Base-by-base conservation (phyloP, 2,329 filamentous ascomycete species). In the Pseudocercospora musae region DNA sequence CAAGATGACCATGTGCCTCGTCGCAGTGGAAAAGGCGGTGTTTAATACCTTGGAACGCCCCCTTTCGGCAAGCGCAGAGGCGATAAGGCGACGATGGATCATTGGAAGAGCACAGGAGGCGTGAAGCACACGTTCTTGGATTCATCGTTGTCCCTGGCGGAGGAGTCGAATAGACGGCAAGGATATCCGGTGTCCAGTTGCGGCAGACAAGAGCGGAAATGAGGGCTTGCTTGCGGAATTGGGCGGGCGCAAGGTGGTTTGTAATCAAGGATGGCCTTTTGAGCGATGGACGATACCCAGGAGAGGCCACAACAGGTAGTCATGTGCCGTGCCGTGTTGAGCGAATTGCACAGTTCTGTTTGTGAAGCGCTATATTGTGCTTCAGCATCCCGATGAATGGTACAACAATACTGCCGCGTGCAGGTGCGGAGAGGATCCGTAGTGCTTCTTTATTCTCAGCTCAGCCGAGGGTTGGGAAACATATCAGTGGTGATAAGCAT, bases 1-100 rank as follows among this genome's bases (percentile, higher is more conserved):
- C 68, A 73, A 58, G 63, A 74, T 29, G 70, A 75, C 55, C 69
- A 70, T 53, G 52, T 74, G 10, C 63, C 75, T 18, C 66, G 68
- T 25, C 60, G 75, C 53, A 74, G 70, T 59, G 71, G 72, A 4
- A 75, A 73, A 42, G 73, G 74, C 8, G 65, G 69, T 2, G 72
- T 75, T 1, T 31, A 75, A n/a, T 76, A 76, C 50, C 67, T 74
- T 6, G 74, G 74, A 29, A 71, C 68, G n/a, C 71, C 74, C 20
- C 60, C 60, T 6, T 21, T n/a, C 23, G 40, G 49, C 33, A 46
- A 44, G 20, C 27, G 57, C 9, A 61, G 42, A n/a, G 52, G 33
- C 5, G 23, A 52, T 15, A 52, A 54, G n/a, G 69, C 69, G 4
- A 57, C 57, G 4, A 62, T 75, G 7, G 66, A 70, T 15, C 69